Conservation (phyloP, 495 filamentous ascomycete species). For the Annulohypoxylon maeteangense region DNA sequence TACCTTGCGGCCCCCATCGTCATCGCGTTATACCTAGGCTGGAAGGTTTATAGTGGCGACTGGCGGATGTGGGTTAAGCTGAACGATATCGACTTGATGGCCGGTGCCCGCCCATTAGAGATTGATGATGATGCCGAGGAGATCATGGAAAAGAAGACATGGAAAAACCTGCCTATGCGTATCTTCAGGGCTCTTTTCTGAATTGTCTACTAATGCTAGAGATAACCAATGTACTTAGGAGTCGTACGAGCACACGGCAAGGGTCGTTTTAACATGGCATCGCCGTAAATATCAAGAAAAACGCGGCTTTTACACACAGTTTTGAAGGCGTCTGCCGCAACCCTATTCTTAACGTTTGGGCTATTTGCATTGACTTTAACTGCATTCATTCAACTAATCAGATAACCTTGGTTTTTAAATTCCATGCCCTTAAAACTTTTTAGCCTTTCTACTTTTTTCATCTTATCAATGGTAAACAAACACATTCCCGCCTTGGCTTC, state of each 20-base stretch:
- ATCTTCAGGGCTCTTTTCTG: conserved; percentile 50
- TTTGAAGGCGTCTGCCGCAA: background rate
- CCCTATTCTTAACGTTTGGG: background rate
- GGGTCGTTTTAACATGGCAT: background rate
- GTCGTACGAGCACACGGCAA: too few species aligned
- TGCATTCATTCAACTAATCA: too few species aligned
- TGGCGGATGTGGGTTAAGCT: conserved; percentile 72
- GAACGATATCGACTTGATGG: conserved; percentile 52
- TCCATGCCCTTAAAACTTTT: background rate
- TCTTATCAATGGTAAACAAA: background rate
- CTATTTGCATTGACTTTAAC: background rate
- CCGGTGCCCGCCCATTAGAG: conserved; percentile 44
- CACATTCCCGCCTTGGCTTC: background rate
- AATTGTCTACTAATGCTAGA: too few species aligned
- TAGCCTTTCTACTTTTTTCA: background rate
- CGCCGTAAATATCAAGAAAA: background rate
- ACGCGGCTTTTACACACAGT: background rate
- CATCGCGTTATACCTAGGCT: conserved; percentile 57
- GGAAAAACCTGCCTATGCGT: conserved; percentile 48
- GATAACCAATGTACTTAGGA: too few species aligned
- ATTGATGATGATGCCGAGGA: conserved; percentile 37
- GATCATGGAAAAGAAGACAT: conserved; percentile 40
- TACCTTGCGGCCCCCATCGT: conserved; percentile 72
- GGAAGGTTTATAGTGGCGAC: conserved; percentile 68
- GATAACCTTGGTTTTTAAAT: too few species aligned